Percentiles rank a stretch among this genome's conserved stretches.
Conservation (phyloP, 2,329 filamentous ascomycete species). For the Penicillium sp. region DNA sequence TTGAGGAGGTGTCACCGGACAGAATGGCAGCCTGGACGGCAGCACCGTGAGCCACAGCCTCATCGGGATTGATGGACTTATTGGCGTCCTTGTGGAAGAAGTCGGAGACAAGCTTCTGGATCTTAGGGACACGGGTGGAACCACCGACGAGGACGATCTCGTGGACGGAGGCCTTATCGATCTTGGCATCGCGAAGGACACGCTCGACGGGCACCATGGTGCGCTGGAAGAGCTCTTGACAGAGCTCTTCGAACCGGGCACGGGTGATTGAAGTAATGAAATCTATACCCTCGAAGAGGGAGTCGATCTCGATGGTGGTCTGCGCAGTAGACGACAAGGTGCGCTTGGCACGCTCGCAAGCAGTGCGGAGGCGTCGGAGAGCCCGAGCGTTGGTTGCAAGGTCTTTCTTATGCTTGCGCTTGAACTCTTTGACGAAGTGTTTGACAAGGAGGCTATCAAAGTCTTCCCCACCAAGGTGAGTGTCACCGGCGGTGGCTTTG, state of each 20-base stretch:
- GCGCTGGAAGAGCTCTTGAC: constrained; percentile 96
- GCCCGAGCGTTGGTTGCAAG: constrained; percentile 83
- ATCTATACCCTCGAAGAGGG: constrained; percentile 94
- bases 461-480: constrained; percentile 95
- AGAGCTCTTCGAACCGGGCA: constrained; percentile 98
- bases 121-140: constrained; percentile 96
- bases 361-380: constrained; percentile 94
- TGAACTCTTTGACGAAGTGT: constrained; percentile 92
- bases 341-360: constrained; percentile 99
- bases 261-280: constrained; percentile 99
- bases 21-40: constrained; percentile 97
- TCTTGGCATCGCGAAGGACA: constrained; percentile 92
- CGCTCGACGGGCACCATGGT: constrained; percentile 97
- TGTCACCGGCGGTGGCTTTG: constrained; percentile 97
- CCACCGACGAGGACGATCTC: constrained; percentile 98
- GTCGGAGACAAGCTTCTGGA: constrained; percentile 98
- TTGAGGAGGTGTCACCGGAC: constrained; percentile 91
- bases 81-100: constrained; percentile 99
- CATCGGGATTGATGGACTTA: constrained; percentile 99
- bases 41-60: constrained; percentile 97
- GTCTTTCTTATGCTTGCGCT: constrained; percentile 77
- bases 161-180: constrained; percentile 96
- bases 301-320: constrained; percentile 99
- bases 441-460: constrained; percentile 97
- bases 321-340: constrained; percentile 95